phyloP scores from a whole-genome alignment of 2,329 filamentous ascomycete genomes.

The Dendryphion nanum region DNA sequence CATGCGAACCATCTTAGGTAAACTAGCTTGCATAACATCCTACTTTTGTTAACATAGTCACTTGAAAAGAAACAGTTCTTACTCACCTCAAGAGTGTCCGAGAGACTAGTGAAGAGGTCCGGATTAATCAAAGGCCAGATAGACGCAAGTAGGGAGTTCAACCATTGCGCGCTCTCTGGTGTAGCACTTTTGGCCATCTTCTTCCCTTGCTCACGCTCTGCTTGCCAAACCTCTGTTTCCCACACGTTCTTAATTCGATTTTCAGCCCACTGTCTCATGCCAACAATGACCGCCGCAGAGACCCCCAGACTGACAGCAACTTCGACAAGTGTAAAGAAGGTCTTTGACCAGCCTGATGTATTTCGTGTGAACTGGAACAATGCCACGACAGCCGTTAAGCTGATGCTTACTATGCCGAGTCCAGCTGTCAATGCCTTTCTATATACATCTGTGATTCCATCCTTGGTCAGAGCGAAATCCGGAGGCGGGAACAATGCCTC shows the following conservation, averaged over 20 bases:
- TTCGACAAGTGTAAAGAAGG: constrained; percentile 27
- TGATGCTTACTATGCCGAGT: constrained; percentile 33
- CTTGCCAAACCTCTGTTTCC: constrained; percentile 69
- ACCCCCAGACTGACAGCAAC: constrained; percentile 25
- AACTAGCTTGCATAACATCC: constrained; percentile 76
- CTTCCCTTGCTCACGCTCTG: constrained; percentile 56
- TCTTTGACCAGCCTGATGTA: constrained; percentile 29
- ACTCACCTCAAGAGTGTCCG: constrained; percentile 63
- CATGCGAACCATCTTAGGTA: constrained; percentile 69
- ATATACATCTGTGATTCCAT: constrained; percentile 47
- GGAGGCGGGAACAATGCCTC: constrained; percentile 55
- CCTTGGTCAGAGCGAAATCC: constrained; percentile 45
- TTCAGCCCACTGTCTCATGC: constrained; percentile 58
- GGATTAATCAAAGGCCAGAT: constrained; percentile 76
- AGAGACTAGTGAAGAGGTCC: constrained; percentile 66
- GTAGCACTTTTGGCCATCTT: constrained; percentile 46
- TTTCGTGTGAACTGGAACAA: constrained; percentile 33
- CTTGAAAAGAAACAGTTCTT: not conserved
- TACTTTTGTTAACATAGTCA: constrained; percentile 14
- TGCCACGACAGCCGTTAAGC: constrained; percentile 35
- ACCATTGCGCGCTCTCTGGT: constrained; percentile 68
- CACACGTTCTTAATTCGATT: constrained; percentile 63
- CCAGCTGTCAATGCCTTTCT: constrained; percentile 44
- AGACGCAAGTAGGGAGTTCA: constrained; percentile 66
- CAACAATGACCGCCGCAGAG: constrained; percentile 39